A percentile compares a stretch with the other conserved stretches of the same genome.
These are phyloP conservation scores for Brassica carinata DNA, from an alignment of 345 rosid genomes.

Conservation along the genomic window DNA sequence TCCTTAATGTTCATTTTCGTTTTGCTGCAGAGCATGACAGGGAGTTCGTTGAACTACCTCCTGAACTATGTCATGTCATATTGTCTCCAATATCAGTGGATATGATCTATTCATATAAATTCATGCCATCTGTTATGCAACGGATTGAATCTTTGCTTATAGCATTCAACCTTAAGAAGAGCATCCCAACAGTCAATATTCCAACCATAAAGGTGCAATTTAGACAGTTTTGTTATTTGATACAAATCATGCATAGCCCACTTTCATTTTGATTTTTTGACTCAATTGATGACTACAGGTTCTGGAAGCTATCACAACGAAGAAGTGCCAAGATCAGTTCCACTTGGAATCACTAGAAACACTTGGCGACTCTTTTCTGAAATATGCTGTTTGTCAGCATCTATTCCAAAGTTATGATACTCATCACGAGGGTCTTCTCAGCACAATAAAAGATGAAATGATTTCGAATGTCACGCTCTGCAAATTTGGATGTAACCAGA, in stretches of 20 bases:
- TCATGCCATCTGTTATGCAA: slow-evolving; percentile 78
- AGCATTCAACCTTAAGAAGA: slow-evolving; percentile 67
- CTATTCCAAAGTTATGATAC: slow-evolving; percentile 54
- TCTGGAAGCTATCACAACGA: slow-evolving; percentile 89
- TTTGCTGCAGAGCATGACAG: slow-evolving; percentile 52
- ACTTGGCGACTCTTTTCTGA: slow-evolving; percentile 91
- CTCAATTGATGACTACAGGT: slow-evolving; percentile 46
- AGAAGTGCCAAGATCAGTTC: slow-evolving; percentile 73
- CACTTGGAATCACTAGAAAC: slow-evolving; percentile 90
- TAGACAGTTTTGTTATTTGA: neutral
- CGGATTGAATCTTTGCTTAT: slow-evolving; percentile 75
- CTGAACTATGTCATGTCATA: slow-evolving; percentile 72
- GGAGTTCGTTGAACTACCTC: slow-evolving; percentile 71
- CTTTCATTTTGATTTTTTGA: neutral
- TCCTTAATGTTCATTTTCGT: neutral
- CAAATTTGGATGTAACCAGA: slow-evolving; percentile 64
- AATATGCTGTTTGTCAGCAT: slow-evolving; percentile 77
- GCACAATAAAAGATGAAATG: slow-evolving; percentile 59
- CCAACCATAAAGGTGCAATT: slow-evolving; percentile 72
- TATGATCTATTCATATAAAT: slow-evolving; percentile 69
- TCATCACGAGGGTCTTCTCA: slow-evolving; percentile 84
- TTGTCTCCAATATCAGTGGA: slow-evolving; percentile 67
- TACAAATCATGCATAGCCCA: neutral
- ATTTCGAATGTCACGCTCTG: slow-evolving; percentile 73
- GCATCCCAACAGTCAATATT: slow-evolving; percentile 47